A percentile compares a stretch with the other conserved stretches of the same genome.
phyloP scores from a whole-genome alignment of 225 moss, liverwort and hornwort species.

The Straminergon stramineum region DNA sequence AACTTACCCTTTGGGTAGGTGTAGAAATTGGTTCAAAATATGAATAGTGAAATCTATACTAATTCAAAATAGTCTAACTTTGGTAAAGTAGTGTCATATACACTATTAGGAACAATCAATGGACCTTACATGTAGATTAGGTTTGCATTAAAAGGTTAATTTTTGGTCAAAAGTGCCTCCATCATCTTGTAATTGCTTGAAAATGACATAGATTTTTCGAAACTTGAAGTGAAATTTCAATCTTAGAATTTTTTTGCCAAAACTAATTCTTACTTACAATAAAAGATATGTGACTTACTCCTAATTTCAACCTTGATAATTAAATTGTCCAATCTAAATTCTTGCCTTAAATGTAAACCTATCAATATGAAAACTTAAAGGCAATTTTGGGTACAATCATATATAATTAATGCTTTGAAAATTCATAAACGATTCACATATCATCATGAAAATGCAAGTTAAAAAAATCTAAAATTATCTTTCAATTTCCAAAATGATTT shows the following conservation, averaged over 20 bases:
- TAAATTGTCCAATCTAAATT: neutral
- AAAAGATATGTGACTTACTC: neutral
- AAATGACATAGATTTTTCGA: neutral
- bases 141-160: neutral
- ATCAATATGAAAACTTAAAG: neutral
- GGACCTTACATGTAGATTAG: fast-evolving
- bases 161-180: neutral
- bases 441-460: neutral
- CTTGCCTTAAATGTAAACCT: neutral
- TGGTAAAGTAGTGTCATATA: too few species aligned
- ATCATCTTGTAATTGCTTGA: neutral
- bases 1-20: neutral
- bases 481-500: neutral
- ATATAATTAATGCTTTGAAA: neutral
- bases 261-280: too few species aligned
- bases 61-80: neutral
- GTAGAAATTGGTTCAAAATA: neutral
- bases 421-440: neutral
- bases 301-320: neutral
- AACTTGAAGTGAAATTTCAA: neutral
- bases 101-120: fast-evolving
- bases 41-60: neutral
- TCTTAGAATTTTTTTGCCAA: neutral
- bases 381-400: neutral
- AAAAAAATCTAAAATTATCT: neutral